Conservation (phyloP, 1,139 yeast genomes). For the Suhomyces choctaworum region DNA sequence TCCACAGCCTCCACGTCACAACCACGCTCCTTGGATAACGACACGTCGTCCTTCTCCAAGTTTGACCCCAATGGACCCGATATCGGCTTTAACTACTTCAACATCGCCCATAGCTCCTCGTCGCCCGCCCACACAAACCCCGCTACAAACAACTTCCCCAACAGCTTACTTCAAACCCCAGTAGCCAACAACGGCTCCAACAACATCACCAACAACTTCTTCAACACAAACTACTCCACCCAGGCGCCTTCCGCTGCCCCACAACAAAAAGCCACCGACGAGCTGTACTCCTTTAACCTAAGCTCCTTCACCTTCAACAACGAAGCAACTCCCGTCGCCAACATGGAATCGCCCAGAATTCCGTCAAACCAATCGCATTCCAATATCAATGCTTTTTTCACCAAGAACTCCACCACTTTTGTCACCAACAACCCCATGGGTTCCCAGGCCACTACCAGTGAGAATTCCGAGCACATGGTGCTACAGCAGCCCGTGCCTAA, state of each 20-base stretch:
- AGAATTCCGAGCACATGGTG: neutral
- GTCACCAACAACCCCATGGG: too few relatives aligned
- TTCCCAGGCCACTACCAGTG: too few relatives aligned
- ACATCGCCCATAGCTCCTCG: neutral
- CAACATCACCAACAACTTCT: conserved; percentile 38
- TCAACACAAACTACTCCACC: conserved; percentile 29
- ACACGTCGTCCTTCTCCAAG: too few relatives aligned
- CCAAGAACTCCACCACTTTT: conserved; percentile 5
- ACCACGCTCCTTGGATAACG: neutral
- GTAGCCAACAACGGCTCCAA: conserved; percentile 30
- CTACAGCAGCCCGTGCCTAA: neutral
- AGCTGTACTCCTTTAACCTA: conserved; percentile 37
- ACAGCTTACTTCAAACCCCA: conserved; percentile 30
- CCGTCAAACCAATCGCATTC: conserved; percentile 11
- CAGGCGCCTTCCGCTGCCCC: conserved; percentile 10
- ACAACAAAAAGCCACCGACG: conserved; percentile 22
- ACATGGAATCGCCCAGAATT: conserved; percentile 7
- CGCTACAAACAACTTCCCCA: conserved; percentile 1
- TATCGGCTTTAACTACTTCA: neutral
- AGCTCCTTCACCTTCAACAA: conserved; percentile 36
- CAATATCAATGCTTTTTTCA: conserved; percentile 26
- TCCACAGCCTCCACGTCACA: neutral
- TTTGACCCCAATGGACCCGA: too few relatives aligned
- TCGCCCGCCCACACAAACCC: neutral
- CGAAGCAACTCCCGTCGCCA: conserved; percentile 10